Conservation (phyloP, 1,284 basidiomycete species). For the Leccinum variabile region DNA sequence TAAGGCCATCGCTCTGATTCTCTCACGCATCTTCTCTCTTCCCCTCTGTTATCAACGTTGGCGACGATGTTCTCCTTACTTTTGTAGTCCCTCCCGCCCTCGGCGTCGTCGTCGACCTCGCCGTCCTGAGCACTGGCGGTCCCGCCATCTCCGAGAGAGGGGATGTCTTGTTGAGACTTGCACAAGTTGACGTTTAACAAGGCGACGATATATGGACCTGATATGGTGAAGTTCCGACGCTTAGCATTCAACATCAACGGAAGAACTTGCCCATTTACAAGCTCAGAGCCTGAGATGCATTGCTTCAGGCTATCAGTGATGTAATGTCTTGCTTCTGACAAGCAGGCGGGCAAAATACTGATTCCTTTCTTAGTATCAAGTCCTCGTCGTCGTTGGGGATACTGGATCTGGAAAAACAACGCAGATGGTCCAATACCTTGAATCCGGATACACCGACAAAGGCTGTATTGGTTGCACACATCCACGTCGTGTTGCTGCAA, state of each 20-base stretch:
- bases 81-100: no score
- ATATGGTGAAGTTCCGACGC: constrained; percentile 87
- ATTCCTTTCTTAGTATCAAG: constrained; percentile 74
- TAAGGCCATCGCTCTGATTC: no score
- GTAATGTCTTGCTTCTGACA: constrained; percentile 45
- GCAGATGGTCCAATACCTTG: constrained; percentile 93
- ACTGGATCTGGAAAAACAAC: constrained; percentile 94
- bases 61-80: no score
- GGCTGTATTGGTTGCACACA: constrained; percentile 97
- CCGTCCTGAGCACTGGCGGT: no score
- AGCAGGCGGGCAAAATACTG: constrained; percentile 20
- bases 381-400: constrained; percentile 92
- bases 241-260: constrained; percentile 94
- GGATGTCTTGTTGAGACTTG: no score
- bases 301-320: constrained; percentile 90
- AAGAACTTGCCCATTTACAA: constrained; percentile 94
- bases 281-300: constrained; percentile 85
- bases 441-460: constrained; percentile 83
- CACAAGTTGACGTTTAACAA: constrained; percentile 94
- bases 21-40: no score
- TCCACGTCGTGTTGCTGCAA: constrained; percentile 96
- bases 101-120: no score
- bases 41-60: no score
- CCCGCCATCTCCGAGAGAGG: no score
- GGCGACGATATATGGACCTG: no score